Base-by-base conservation (phyloP, 805 yeast species). In the Cyberlindnera mycetangii region DNA sequence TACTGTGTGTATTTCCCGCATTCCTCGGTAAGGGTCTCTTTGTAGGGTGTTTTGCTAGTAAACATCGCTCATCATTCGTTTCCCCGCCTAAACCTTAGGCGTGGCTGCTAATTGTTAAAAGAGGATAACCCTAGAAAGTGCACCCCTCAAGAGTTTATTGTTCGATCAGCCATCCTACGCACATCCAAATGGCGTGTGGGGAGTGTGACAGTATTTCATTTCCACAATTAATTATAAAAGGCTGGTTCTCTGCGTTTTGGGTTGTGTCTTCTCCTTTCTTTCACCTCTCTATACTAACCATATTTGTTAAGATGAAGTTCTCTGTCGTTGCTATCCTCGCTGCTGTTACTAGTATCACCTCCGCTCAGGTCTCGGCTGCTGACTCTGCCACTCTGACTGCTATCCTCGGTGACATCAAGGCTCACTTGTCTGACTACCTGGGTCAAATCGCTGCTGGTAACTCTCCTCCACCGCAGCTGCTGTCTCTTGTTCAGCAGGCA, bases 401-500 rank as follows among this genome's bases (percentile, higher is more conserved):
- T 32, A 35, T 41, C 17, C 35, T 46, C 20, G 35, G 38, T 20
- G 59, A 55, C 40, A 49, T 55, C 21, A 40, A 41, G 32, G 31
- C 42, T 30, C 37, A 55, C 41, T 9, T 34, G 32, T 8, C 30
- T 8, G 56, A 56, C n/a, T 54, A 56, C 44, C 21, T 54, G 22
- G 38, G 51, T 8, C 46, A 46, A 27, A 48, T 54, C 31, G 39
- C 45, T 31, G 48, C 36, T 15, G 59, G 58, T 38, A 32, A 51
- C 37, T 47, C 56, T 41, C 51, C 56, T 18, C 69, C 69, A 50
- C 24, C 60, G 14, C 59, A 56, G 41, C 52, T 64, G 24, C 42
- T 62, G 37, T 33, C 40, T 12, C 19, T 64, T 11, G 60, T 56
- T 50, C 53, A 53, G 27, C 51, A 53, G 37, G 48, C 58, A 25